These are phyloP conservation scores for Oryza meyeriana DNA, from an alignment of 176 grass and related monocot species.

Conservation along the genomic window DNA sequence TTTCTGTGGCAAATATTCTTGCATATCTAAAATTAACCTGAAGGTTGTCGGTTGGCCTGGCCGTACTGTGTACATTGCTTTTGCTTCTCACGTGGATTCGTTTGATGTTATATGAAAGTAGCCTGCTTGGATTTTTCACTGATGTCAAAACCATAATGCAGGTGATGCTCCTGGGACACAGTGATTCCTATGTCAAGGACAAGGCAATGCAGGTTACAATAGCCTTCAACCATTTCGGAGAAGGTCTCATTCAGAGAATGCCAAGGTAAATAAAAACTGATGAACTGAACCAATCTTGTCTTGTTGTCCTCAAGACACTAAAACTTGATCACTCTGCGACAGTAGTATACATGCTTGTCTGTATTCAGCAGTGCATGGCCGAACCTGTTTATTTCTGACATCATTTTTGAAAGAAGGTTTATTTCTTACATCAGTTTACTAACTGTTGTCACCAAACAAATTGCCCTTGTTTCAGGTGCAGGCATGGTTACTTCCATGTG, in stretches of 20 bases:
- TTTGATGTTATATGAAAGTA: background rate
- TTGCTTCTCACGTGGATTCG: slow-evolving; percentile 5
- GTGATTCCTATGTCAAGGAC: slow-evolving; percentile 77
- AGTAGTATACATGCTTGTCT: too few species aligned
- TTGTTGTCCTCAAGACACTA: background rate
- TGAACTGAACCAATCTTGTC: background rate
- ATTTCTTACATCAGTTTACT: background rate
- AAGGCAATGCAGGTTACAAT: slow-evolving; percentile 92
- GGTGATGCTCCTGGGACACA: slow-evolving; percentile 89
- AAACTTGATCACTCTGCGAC: background rate
- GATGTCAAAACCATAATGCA: slow-evolving; percentile 34
- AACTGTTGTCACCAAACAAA: background rate
- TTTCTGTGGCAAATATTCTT: slow-evolving; percentile 11
- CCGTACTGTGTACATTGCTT: slow-evolving; percentile 3
- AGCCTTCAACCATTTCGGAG: slow-evolving; percentile 88
- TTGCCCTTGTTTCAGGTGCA: slow-evolving; percentile 38
- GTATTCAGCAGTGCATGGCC: background rate
- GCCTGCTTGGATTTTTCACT: slow-evolving; percentile 11
- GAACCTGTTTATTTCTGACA: background rate
- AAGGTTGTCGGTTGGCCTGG: slow-evolving; percentile 41
- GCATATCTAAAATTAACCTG: slow-evolving; percentile 10
- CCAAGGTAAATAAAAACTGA: slow-evolving; percentile 44
- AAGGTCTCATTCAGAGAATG: slow-evolving; percentile 79
- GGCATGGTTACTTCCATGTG: slow-evolving; percentile 72
- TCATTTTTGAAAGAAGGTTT: too few species aligned